Conservation (phyloP, 2,329 filamentous ascomycete species). For the Phaeosphaeriaceae sp. region DNA sequence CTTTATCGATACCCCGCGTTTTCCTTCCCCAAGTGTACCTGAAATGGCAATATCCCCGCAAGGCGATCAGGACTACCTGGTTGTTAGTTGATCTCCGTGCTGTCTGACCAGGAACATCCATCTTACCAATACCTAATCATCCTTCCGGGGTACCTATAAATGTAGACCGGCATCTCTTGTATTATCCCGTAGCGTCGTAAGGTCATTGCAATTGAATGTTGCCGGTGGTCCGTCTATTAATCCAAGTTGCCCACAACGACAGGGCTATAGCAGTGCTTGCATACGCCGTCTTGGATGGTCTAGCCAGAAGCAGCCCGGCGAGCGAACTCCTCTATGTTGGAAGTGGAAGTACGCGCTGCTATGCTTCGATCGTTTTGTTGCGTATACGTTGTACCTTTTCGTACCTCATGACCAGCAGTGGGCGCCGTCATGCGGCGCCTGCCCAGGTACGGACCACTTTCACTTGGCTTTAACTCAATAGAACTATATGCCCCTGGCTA, state of each 20-base stretch:
- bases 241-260: too few species aligned
- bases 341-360: background rate
- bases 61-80: constrained; percentile 9
- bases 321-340: background rate
- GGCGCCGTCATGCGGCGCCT: constrained; percentile 10
- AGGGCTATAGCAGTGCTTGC: background rate
- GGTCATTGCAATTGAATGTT: background rate
- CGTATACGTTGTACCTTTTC: constrained; percentile 1
- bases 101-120: constrained; percentile 2
- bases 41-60: constrained; percentile 17
- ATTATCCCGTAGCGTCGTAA: constrained; percentile 1
- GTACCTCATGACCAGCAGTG: constrained; percentile 11
- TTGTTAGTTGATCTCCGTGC: constrained; percentile 14
- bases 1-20: constrained; percentile 20
- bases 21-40: constrained; percentile 7
- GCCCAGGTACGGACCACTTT: constrained; percentile 9
- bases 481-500: constrained; percentile 15
- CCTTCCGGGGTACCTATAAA: background rate
- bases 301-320: background rate
- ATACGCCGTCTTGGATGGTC: background rate
- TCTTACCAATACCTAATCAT: background rate
- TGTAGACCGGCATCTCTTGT: constrained; percentile 2
- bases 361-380: constrained; percentile 10
- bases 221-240: too few species aligned
- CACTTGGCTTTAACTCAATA: constrained; percentile 3